A percentile compares a stretch with the other conserved stretches of the same genome.
phyloP scores from a whole-genome alignment of 768 basidiomycete species.

The Jaapia argillacea region DNA sequence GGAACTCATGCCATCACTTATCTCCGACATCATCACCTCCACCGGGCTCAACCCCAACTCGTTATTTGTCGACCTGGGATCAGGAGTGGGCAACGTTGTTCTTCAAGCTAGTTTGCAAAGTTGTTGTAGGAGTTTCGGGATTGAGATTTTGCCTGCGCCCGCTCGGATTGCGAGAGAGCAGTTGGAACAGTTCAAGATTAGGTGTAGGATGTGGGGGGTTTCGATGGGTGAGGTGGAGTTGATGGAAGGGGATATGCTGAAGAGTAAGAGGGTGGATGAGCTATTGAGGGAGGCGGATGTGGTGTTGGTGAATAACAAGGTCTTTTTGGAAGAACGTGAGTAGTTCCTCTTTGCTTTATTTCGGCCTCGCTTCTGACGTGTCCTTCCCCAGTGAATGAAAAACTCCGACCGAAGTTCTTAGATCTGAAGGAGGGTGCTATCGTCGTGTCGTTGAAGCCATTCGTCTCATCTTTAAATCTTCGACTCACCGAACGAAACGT shows the following conservation, averaged over 20 bases:
- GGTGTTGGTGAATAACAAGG: constrained; percentile 84
- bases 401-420: constrained; percentile 79
- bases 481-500: constrained; percentile 82
- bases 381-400: constrained; percentile 63
- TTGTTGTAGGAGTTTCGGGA: constrained; percentile 40
- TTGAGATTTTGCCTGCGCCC: constrained; percentile 71
- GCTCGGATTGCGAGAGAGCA: constrained; percentile 74
- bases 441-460: constrained; percentile 83
- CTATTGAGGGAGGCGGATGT: constrained; percentile 80
- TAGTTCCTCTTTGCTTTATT: constrained; percentile 11
- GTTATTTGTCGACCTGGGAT: constrained; percentile 50
- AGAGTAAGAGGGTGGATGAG: constrained; percentile 52
- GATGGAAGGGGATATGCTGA: constrained; percentile 81
- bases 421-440: constrained; percentile 91
- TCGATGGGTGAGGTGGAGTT: constrained; percentile 64
- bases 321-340: constrained; percentile 66
- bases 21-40: constrained; percentile 40
- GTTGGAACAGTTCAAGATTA: constrained; percentile 58
- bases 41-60: constrained; percentile 36
- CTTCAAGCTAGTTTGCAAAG: constrained; percentile 45
- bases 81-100: constrained; percentile 51
- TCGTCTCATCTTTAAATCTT: constrained; percentile 59
- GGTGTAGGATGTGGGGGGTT: constrained; percentile 91
- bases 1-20: constrained; percentile 75
- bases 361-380: constrained; percentile 1